Base-by-base conservation (phyloP, 805 yeast species). In the Candida tallmaniae region DNA sequence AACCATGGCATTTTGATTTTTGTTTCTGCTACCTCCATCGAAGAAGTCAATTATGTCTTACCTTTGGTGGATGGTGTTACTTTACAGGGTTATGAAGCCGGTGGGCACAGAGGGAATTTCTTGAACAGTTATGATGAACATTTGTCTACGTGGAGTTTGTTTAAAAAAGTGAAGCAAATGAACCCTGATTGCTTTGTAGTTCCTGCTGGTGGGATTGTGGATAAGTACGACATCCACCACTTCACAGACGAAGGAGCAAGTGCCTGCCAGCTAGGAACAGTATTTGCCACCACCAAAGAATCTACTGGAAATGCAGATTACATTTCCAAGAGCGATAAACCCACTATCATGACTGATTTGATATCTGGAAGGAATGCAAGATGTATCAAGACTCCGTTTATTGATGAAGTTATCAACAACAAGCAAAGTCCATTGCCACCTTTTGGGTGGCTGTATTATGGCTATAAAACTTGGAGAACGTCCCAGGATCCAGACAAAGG, bases 41-140 rank as follows among this genome's bases (percentile, higher is more conserved):
- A 48, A 1, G 82, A 77, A 43, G 20, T 49, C 3, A 46, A 51
- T 0, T 15, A 32, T 12, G 13, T 27, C 13, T 14, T 35, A 15
- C 37, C 50, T 0, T 65, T 65, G 0, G 65, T 68, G 5, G 77
- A 75, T 48, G 80, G 73, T 2, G 51, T 77, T 4, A 57, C 70
- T 6, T 60, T 67, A 17, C 84, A 78, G 50, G 83, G 83, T 0
- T 61, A 60, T 49, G 83, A 76, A 44, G 83, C 83, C 3, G 83
- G 83, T 16, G 83, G 83, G 0, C 83, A 78, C 47, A 54, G 83
- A 12, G 82, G 82, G 2, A 68, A 62, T 41, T 70, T 66, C 33
- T 34, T 64, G 13, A 35, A 25, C 7, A 31, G 32, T 11, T 34
- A 35, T 13, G 74, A 67, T 39, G 55, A 54, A 20, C 54, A 59